Evolutionary conservation across 2,329 filamentous ascomycete genomes (phyloP).

Genomic region (Diplodia mutila): DNA sequence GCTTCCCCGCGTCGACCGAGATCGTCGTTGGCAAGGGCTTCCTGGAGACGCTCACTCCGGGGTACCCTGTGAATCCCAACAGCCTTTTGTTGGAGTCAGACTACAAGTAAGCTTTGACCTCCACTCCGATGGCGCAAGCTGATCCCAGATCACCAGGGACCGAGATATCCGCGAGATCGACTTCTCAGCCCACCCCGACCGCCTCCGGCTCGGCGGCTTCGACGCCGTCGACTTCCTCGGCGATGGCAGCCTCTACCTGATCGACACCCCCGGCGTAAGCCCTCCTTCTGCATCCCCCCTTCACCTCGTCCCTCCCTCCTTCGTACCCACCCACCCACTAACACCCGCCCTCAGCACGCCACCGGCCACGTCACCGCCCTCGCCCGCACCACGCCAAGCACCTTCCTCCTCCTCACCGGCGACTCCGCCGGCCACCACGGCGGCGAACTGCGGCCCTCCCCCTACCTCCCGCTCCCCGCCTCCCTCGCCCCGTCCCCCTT

Average conservation of each 20-base stretch:
- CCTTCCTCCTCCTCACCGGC: conserved; percentile 9
- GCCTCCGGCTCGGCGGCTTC: conserved; percentile 48
- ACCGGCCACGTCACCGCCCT: conserved; percentile 57
- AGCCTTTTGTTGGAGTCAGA: conserved; percentile 1
- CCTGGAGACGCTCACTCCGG: background rate
- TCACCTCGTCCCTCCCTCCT: too few species aligned
- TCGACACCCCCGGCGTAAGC: conserved; percentile 53
- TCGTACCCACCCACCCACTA: background rate
- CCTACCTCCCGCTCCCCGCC: conserved; percentile 1
- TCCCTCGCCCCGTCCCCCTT: background rate
- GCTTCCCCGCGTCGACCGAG: background rate
- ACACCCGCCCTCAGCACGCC: conserved; percentile 41
- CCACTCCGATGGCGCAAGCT: background rate
- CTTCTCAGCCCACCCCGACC: conserved; percentile 37
- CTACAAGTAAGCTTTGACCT: conserved; percentile 1
- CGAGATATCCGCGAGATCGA: conserved; percentile 34
- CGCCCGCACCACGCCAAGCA: conserved; percentile 44
- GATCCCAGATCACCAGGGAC: conserved; percentile 20
- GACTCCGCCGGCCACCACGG: background rate
- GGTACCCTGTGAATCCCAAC: background rate
- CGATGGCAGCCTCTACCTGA: conserved; percentile 61
- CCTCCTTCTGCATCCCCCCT: background rate
- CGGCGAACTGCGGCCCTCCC: conserved; percentile 8
- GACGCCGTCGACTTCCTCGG: conserved; percentile 58
- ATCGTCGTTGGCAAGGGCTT: background rate